Base-by-base conservation (phyloP, 1,284 basidiomycete species). In the Ustilago trichophora region DNA sequence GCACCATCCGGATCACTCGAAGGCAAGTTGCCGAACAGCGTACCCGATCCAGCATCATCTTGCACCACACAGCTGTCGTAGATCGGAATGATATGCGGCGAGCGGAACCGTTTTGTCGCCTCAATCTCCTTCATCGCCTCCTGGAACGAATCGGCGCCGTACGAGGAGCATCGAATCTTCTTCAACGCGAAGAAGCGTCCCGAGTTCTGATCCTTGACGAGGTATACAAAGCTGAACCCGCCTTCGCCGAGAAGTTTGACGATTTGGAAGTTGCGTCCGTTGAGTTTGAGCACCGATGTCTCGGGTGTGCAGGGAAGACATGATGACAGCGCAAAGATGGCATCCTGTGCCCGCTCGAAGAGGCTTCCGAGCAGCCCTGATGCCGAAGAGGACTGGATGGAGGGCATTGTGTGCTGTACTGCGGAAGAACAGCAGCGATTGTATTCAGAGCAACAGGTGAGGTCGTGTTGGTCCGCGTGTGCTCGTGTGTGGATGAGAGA, bases 111-210 rank as follows among this genome's bases (percentile, higher is more conserved):
- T 43, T 70, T 70, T 38, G 75, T 80, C n/a, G 80, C 74, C 43
- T 82, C 77, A 21, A 82, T 72, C 67, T 82, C 80, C 47, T 77
- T 75, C 45, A 82, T 70, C 13, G 80, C 80, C 25, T 76, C 73
- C 13, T 72, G 76, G 36, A 82, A 72, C 16, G 75, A 72, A 16
- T 75, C 72, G 21, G 71, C 72, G 26, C 80, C 80, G 57, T 72
- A 69, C 10, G 55, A 46, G 7, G 73, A 69, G 56, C 80, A 82
- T 33, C 78, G 77, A 24, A 82, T 82, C 74, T 80, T 78, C 32
- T 82, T 82, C 26, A 82, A 63, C 15, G 80, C 80, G 53, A 77
- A 81, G 31, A 72, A 48, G 9, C 74, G 63, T 4, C 77, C 78
- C 15, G 72, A 76, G 10, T 64, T 60, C 21, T 63, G 52, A 53